Percentiles rank a stretch among this genome's conserved stretches.
phyloP scores from a whole-genome alignment of 2,329 filamentous ascomycete genomes.

The Exophiala viscosa region DNA sequence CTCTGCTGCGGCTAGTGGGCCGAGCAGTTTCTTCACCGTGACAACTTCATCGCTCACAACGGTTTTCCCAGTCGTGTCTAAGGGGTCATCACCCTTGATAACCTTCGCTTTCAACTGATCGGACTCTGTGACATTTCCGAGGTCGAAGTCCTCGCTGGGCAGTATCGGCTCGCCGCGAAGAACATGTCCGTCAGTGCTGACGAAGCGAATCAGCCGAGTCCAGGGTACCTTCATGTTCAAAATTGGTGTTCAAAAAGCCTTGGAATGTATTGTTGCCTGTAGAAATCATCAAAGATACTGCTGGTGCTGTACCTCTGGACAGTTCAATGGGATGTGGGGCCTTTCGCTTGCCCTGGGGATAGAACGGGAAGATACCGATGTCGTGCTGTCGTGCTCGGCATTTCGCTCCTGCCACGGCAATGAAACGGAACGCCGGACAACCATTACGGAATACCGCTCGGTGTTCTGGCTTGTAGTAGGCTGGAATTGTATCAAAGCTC shows the following conservation, averaged over 20 bases:
- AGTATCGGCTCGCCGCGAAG: slow-evolving; percentile 52
- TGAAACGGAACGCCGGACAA: too few relatives aligned
- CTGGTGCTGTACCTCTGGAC: too few relatives aligned
- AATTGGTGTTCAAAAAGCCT: neutral
- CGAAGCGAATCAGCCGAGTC: slow-evolving; percentile 55
- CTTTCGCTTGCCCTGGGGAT: too few relatives aligned
- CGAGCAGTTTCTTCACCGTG: slow-evolving; percentile 52
- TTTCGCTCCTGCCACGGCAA: too few relatives aligned
- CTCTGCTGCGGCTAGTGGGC: slow-evolving; percentile 49
- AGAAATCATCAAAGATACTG: neutral
- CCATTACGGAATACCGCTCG: too few relatives aligned
- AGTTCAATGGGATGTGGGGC: too few relatives aligned
- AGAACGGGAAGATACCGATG: too few relatives aligned
- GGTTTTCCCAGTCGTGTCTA: slow-evolving; percentile 35
- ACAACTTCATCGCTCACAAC: slow-evolving; percentile 52
- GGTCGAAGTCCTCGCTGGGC: slow-evolving; percentile 43
- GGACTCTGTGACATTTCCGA: slow-evolving; percentile 46
- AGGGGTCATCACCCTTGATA: slow-evolving; percentile 50
- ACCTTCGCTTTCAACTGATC: slow-evolving; percentile 52
- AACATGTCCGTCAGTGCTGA: slow-evolving; percentile 48
- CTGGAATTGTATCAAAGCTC: too few relatives aligned
- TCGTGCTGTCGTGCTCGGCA: too few relatives aligned
- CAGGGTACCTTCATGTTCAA: slow-evolving; percentile 35
- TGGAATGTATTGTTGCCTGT: neutral
- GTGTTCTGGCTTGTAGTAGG: too few relatives aligned